phyloP scores from a whole-genome alignment of 108 stramenopile genomes.

The Skeletonema marinoi region DNA sequence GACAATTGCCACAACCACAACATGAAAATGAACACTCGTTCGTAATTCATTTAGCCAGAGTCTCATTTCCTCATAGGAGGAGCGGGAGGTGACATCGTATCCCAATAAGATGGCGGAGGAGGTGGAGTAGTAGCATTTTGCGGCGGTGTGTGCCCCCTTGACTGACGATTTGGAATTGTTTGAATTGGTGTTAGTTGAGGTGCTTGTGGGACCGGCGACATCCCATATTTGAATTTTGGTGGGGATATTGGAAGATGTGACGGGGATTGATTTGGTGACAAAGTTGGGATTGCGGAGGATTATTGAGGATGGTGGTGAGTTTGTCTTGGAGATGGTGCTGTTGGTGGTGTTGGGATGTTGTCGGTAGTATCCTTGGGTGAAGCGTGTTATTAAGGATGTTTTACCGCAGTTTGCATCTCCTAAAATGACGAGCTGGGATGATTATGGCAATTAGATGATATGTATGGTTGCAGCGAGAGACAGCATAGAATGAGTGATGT shows the following conservation, averaged over 20 bases:
- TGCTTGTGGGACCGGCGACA: conserved; percentile 74
- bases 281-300: conserved; percentile 75
- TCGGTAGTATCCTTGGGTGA: conserved; percentile 84
- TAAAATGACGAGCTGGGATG: conserved; percentile 72
- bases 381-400: conserved; percentile 81
- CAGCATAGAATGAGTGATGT: background rate
- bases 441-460: conserved; percentile 6
- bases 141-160: background rate
- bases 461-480: background rate
- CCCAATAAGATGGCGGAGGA: conserved; percentile 81
- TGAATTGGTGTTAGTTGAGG: conserved; percentile 35
- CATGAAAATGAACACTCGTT: conserved; percentile 30
- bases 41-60: conserved; percentile 70
- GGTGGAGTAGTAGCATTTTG: conserved; percentile 63
- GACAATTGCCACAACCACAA: conserved; percentile 70
- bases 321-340: too few species aligned
- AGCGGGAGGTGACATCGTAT: conserved; percentile 64
- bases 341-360: too few species aligned
- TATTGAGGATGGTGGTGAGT: background rate
- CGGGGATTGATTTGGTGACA: conserved; percentile 71
- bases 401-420: conserved; percentile 85
- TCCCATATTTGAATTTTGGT: conserved; percentile 90
- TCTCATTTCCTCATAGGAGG: conserved; percentile 63
- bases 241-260: conserved; percentile 52
- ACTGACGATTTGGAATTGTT: background rate